Evolutionary conservation across 805 yeast genomes (phyloP), one percentile per base, ranked within the genome.

Genomic region (Wickerhamomyces rabaulensis): DNA sequence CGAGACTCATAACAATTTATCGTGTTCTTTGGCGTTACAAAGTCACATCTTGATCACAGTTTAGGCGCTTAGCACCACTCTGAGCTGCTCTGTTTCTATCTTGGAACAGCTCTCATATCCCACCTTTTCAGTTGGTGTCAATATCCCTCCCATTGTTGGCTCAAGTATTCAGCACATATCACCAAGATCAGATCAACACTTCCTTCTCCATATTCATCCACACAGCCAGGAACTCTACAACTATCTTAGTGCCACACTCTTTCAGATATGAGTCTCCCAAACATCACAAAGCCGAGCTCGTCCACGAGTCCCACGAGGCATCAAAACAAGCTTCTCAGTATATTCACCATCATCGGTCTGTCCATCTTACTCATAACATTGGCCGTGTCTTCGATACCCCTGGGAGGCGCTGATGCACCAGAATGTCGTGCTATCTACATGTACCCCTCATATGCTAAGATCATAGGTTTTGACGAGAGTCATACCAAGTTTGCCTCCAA

Each of bases 391-490:
- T 13, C 39, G 15, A 33, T 20, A 25, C 13, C 21, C 16, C 8
- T 20, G 13, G 29, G 13, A n/a, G 81, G 80, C 3, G 71, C 80
- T 2, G 82, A 78, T 58, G 47, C 67, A 0, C 73, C 77, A 1
- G 66, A 71, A 40, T 90, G 97, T 61, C 68, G 81, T 36, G 68
- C 81, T 49, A 82, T 88, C 7, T 83, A 74, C 61, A 90, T 90
- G 96, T 79, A 75, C 42, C 96, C 96, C 2, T 79, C 91, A 1
- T 90, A 88, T 58, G 91, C 92, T 10, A 73, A 82, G 52, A 75
- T 90, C 36, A 69, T 71, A 52, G 87, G 83, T 3, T 87, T 91
- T 60, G 94, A 89, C 63, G 69, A 71, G n/a, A 46, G 80, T 3
- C 83, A 82, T 56, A 79, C 94, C 3, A 69, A 76, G 45, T 80